phyloP scores from a whole-genome alignment of 140 eudicot genomes.

The Ambrosia hybrid region DNA sequence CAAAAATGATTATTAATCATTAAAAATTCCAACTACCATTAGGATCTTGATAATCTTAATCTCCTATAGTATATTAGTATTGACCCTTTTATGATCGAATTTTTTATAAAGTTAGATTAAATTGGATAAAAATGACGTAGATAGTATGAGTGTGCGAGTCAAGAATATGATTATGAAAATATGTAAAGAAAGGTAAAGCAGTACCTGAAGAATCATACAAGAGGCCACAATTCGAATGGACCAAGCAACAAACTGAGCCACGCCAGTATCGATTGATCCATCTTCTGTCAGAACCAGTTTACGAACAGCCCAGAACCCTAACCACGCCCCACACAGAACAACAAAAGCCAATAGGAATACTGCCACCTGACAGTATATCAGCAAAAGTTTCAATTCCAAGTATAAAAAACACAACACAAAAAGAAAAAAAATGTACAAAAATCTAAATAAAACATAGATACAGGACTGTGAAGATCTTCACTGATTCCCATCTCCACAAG shows the following conservation, averaged over 20 bases:
- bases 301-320: constrained; percentile 96
- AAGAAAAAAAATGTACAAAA: background rate
- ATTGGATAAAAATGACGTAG: background rate
- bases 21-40: too few relatives aligned
- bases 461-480: constrained; percentile 89
- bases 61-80: background rate
- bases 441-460: constrained; percentile 66
- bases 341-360: constrained; percentile 57
- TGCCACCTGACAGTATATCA: constrained; percentile 49
- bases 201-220: constrained; percentile 79
- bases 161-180: constrained; percentile 2
- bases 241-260: constrained; percentile 80
- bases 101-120: background rate
- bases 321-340: constrained; percentile 83
- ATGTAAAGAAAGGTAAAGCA: background rate
- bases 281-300: constrained; percentile 80
- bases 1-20: too few relatives aligned
- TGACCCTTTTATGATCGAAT: background rate
- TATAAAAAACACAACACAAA: background rate
- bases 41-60: too few relatives aligned
- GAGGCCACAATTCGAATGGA: constrained; percentile 74
- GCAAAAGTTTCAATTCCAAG: constrained; percentile 13
- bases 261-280: constrained; percentile 68
- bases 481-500: constrained; percentile 69
- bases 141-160: background rate